These are phyloP conservation scores for Trifolium repens DNA, from an alignment of 306 rosid species.

Conservation along the genomic window DNA sequence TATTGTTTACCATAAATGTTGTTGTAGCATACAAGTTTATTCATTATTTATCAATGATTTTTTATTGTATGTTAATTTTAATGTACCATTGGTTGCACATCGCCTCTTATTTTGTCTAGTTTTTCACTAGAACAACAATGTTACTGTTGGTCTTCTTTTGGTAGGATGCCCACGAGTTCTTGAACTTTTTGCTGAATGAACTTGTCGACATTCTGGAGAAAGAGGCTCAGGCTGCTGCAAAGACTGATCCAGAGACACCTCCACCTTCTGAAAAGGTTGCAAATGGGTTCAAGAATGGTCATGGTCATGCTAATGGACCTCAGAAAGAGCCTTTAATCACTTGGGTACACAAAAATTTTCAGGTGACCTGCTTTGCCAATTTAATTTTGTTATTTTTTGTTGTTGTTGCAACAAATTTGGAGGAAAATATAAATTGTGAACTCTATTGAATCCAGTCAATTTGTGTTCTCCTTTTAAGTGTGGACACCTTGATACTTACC, in stretches of 20 bases:
- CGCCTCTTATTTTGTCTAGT: slow-evolving; percentile 24
- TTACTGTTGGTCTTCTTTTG: slow-evolving; percentile 40
- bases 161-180: slow-evolving; percentile 99
- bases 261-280: slow-evolving; percentile 75
- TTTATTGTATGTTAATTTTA: slow-evolving; percentile 1
- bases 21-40: slow-evolving; percentile 2
- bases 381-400: slow-evolving; percentile 12
- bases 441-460: slow-evolving; percentile 23
- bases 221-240: slow-evolving; percentile 86
- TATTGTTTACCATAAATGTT: slow-evolving; percentile 14
- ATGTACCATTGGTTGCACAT: slow-evolving; percentile 20
- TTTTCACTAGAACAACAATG: slow-evolving; percentile 36
- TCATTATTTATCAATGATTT: slow-evolving; percentile 13
- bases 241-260: slow-evolving; percentile 72
- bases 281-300: slow-evolving; percentile 77
- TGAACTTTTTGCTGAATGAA: slow-evolving; percentile 96
- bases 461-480: slow-evolving; percentile 15
- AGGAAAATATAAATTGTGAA: slow-evolving; percentile 18
- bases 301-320: slow-evolving; percentile 73
- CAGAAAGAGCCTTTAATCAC: slow-evolving; percentile 89
- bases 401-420: slow-evolving; percentile 37
- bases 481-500: neutral
- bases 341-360: slow-evolving; percentile 99
- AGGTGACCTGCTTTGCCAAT: slow-evolving; percentile 65
- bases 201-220: slow-evolving; percentile 99